Base-by-base conservation (phyloP, 768 basidiomycete genomes). In the Cystobasidium onofrii region DNA sequence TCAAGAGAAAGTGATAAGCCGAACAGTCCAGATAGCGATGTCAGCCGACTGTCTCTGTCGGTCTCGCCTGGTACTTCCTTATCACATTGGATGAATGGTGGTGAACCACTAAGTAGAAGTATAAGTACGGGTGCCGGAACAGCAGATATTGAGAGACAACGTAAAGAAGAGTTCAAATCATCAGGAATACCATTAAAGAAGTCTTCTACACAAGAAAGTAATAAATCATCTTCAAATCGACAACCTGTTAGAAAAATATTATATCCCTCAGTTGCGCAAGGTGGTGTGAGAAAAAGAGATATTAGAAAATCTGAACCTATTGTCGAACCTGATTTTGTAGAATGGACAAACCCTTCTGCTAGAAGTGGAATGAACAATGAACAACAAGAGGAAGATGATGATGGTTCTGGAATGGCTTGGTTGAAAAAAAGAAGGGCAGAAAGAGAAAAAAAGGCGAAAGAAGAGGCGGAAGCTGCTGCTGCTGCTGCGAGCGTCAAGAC, bases 341-440 rank as follows among this genome's bases (percentile, higher is more conserved):
- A 73, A 50, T 73, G 72, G 72, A 27, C 39, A 9, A 70, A 73
- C 36, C 62, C 72, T 2, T 74, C 69, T 23, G 27, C 20, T 9
- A 50, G 46, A 20, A 7, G 15, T 20, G 46, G 46, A 7, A 50
- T 50, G 46, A 50, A 52, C 12, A 15, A 3, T 18, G 44, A 17
- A 9, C 36, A 54, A 34, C 39, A 43, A 43, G 70, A 52, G 15
- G 73, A 74, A 7, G 73, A 74, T 44, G 73, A 74, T 29, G 73
- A 74, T 46, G 73, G 73, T 23, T 41, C 55, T n/a, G 73, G 73
- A 33, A 29, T 74, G 71, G 73, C 73, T 33, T 74, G 73, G 73
- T 33, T 74, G 43, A 74, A 74, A 46, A 74, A 74, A 36, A 43
- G 73, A 43, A 1, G 70, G 15, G 61, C 61, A 15, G 70, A 73